A percentile compares a stretch with the other conserved stretches of the same genome.
phyloP scores from a whole-genome alignment of 371 early-diverging fungal genomes.

The Mucor velutinosus region DNA sequence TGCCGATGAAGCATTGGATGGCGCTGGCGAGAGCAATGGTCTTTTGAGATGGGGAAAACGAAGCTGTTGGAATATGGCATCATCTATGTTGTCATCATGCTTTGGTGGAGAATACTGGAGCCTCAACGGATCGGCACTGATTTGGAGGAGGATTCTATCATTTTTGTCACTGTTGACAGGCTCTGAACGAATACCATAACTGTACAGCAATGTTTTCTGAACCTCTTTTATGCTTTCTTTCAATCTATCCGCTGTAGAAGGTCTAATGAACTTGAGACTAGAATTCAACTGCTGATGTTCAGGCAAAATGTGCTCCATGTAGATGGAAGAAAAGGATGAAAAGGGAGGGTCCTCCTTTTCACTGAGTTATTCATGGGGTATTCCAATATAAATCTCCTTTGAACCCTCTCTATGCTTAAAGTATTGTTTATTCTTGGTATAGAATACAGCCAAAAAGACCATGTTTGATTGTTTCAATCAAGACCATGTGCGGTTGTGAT shows the following conservation, averaged over 20 bases:
- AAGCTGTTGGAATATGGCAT: conserved; percentile 23
- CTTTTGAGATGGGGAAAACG: conserved; percentile 30
- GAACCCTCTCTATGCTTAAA: not conserved
- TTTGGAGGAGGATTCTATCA: not conserved
- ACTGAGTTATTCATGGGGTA: not conserved
- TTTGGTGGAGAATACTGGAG: conserved; percentile 17
- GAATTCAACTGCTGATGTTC: not conserved
- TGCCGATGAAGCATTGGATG: not conserved
- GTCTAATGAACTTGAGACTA: conserved; percentile 1
- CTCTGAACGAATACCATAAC: not conserved
- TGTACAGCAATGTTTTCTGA: not conserved
- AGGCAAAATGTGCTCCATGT: not conserved
- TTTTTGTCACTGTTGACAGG: not conserved
- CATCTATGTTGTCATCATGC: conserved; percentile 6
- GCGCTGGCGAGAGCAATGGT: not conserved
- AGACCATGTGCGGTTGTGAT: not conserved
- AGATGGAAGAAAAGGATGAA: not conserved
- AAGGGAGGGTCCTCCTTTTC: not conserved
- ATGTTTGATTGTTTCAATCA: not conserved
- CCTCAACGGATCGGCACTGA: conserved; percentile 31
- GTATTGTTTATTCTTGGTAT: not conserved
- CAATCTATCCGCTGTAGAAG: not conserved
- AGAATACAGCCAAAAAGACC: not conserved
- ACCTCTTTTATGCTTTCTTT: not conserved
- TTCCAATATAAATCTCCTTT: not conserved